These are phyloP conservation scores for Penicillium nucicola DNA, from an alignment of 495 filamentous ascomycete genomes.

Conservation along the genomic window DNA sequence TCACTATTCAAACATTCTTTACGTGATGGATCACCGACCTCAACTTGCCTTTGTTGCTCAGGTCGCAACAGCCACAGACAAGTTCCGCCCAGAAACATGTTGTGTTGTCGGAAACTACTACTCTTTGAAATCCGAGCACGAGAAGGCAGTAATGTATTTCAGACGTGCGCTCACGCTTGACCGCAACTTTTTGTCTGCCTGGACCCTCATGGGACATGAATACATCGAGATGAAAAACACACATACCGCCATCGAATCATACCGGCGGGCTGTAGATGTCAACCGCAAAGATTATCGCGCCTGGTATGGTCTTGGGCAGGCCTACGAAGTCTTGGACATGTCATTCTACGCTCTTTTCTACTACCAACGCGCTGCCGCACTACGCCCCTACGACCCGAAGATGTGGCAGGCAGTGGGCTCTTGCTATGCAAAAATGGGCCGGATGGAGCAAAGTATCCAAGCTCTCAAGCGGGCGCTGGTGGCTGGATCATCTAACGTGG, in stretches of 20 bases:
- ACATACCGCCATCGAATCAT: conserved; percentile 95
- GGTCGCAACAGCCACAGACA: conserved; percentile 82
- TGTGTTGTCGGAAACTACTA: conserved; percentile 98
- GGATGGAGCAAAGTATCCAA: conserved; percentile 82
- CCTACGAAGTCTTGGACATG: conserved; percentile 98
- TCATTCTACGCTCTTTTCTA: conserved; percentile 95
- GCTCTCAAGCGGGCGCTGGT: conserved; percentile 88
- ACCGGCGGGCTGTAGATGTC: conserved; percentile 91
- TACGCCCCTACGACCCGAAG: conserved; percentile 89
- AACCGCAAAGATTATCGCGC: conserved; percentile 97
- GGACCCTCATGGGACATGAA: conserved; percentile 99
- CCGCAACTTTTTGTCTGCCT: conserved; percentile 85
- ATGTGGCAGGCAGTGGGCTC: conserved; percentile 98
- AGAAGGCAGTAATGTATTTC: conserved; percentile 98
- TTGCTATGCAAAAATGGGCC: conserved; percentile 84
- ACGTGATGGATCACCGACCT: conserved; percentile 81
- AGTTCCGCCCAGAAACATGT: conserved; percentile 95
- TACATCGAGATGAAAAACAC: conserved; percentile 99
- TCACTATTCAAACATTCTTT: conserved; percentile 95
- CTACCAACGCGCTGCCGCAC: conserved; percentile 89
- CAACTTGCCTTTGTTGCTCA: conserved; percentile 92
- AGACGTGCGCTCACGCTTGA: conserved; percentile 93
- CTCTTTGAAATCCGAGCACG: conserved; percentile 85
- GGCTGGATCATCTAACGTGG: conserved; percentile 77
- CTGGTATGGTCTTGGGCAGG: conserved; percentile 97